Base-by-base conservation (phyloP, 2,329 filamentous ascomycete species). In the Calonectria ilicicola region DNA sequence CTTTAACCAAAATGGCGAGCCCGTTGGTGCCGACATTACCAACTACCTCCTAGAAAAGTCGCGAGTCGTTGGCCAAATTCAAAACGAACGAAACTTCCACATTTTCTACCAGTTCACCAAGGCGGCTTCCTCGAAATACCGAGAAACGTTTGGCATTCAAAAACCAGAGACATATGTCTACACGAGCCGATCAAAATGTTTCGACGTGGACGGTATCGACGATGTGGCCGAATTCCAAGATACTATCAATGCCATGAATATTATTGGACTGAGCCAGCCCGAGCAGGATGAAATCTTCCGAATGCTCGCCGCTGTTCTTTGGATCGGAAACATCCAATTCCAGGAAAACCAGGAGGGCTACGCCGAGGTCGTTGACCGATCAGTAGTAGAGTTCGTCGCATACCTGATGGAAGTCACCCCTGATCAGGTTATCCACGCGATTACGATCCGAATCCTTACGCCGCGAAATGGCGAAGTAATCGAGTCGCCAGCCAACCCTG, bases 61-160 rank as follows among this genome's bases (percentile, higher is more conserved):
- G 60, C 91, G 97, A 86, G 97, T 99, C 21, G 95, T 98, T 12
- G 95, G 96, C 19, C 97, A 98, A 86, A 98, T 98, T 78, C 89
- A 87, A 71, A 98, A 98, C 83, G 97, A 99, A 89, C 92, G 97
- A 78, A 98, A 98, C 86, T 99, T 99, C 85, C 97, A 99, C 86
- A 98, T 99, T 80, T 99, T 99, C 84, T 99, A 99, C 86, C 97
- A 99, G 84, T 98, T 98, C 84, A 95, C 97, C 58, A 99, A 98
- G 86, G 95, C 94, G 5, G 96, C 96, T 12, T 94, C 95, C n/a
- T 89, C 93, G 77, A 91, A 93, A 72, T 97, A 98, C 84, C 90
- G 95, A 82, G 92, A 97, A 80, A 92, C 88, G n/a, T 98, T 95
- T 81, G 97, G 97, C 64, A 88, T 99, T 23, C 96, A 98, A 83